phyloP scores from a whole-genome alignment of 2,329 filamentous ascomycete species.

The Zymoseptoria pseudotritici region DNA sequence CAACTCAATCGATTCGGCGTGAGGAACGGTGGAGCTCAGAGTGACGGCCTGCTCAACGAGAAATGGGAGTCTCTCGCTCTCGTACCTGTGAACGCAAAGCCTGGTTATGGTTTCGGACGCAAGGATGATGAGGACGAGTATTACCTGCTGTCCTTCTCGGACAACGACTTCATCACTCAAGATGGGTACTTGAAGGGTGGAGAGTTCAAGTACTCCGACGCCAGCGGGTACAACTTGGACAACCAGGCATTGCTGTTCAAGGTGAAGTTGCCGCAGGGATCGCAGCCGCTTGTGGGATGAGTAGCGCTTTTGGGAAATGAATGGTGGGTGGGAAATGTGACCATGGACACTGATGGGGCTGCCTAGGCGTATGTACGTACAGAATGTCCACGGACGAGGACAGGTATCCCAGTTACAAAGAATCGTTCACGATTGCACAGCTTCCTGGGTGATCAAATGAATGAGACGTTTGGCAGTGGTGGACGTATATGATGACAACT shows the following conservation, averaged over 20 bases:
- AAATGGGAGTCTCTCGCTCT: constrained; percentile 68
- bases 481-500: no score
- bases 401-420: no score
- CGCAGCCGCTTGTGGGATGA: constrained; percentile 13
- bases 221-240: constrained; percentile 50
- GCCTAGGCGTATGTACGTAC: no score
- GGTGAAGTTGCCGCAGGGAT: constrained; percentile 40
- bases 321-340: not conserved
- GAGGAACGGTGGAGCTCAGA: constrained; percentile 59
- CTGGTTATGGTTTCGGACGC: constrained; percentile 26
- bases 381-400: no score
- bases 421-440: no score
- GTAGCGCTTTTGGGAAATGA: not conserved
- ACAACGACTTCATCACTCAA: constrained; percentile 71
- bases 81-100: constrained; percentile 48
- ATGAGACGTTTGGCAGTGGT: no score
- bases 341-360: no score
- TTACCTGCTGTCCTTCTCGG: constrained; percentile 60
- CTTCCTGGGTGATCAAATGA: no score
- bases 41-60: constrained; percentile 58
- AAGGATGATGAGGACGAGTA: constrained; percentile 49
- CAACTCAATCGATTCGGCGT: constrained; percentile 59
- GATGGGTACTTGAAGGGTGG: constrained; percentile 57
- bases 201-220: constrained; percentile 49
- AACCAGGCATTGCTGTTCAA: constrained; percentile 59